A percentile compares a stretch with the other conserved stretches of the same genome.
Evolutionary conservation across 2,329 filamentous ascomycete genomes (phyloP).

Genomic region (Incumbomyces delicatus): DNA sequence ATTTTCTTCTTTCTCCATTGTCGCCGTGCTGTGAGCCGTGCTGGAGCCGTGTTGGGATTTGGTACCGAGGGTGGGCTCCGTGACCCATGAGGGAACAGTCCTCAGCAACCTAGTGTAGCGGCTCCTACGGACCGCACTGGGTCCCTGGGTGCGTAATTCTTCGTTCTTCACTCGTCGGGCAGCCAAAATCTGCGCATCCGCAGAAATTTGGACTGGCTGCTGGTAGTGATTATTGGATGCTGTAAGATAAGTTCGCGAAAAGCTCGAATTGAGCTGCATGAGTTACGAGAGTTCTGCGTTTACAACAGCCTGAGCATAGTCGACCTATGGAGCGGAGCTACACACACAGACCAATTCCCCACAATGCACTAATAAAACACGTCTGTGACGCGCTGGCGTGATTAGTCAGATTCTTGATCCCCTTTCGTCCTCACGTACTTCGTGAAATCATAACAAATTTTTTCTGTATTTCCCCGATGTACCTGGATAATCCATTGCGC

Average conservation of each 20-base stretch:
- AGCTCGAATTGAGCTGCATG: conserved; percentile 3
- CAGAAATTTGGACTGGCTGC: background rate
- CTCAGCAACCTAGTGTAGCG: background rate
- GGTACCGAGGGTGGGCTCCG: too few species aligned
- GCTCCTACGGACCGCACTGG: background rate
- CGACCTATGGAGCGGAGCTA: background rate
- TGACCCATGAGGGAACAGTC: background rate
- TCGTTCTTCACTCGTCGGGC: conserved; percentile 1
- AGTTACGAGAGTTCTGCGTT: background rate
- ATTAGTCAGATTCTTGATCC: too few species aligned
- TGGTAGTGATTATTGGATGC: conserved; percentile 3
- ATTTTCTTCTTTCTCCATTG: background rate
- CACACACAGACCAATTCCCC: background rate
- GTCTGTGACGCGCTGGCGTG: background rate
- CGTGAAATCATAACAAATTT: too few species aligned
- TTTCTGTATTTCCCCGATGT: too few species aligned
- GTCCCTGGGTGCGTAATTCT: background rate
- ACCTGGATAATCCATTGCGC: too few species aligned
- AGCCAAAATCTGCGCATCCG: conserved; percentile 1
- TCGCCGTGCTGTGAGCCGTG: background rate
- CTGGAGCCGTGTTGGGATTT: background rate
- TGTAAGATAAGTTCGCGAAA: conserved; percentile 3
- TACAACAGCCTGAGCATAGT: background rate
- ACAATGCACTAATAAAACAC: background rate
- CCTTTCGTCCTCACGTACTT: too few species aligned